These are phyloP conservation scores for Plasmodium gallinaceum DNA, from an alignment of 169 alveolate species.

Conservation along the genomic window DNA sequence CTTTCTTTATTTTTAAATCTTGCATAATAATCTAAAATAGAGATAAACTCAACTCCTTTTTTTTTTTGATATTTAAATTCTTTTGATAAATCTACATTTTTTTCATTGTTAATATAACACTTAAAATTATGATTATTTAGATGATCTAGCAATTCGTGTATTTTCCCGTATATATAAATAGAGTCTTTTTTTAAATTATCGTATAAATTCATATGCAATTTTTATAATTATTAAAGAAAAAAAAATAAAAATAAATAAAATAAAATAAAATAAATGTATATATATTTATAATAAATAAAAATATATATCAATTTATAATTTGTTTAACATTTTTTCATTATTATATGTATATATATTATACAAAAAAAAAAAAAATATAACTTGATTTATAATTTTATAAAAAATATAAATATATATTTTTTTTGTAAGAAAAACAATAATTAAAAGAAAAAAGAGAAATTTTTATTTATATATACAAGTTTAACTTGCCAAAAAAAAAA, in stretches of 20 bases:
- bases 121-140: slow-evolving; percentile 46
- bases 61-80: slow-evolving; percentile 63
- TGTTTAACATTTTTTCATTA: no score
- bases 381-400: no score
- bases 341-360: no score
- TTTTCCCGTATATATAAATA: slow-evolving; percentile 58
- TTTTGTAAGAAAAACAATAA: no score
- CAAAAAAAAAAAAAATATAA: no score
- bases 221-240: not conserved
- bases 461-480: no score
- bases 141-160: slow-evolving; percentile 42
- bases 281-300: no score
- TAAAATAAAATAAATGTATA: not conserved
- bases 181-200: slow-evolving; percentile 19
- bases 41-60: slow-evolving; percentile 20
- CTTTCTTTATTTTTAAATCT: slow-evolving; percentile 31
- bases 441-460: no score
- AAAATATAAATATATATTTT: no score
- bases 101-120: slow-evolving; percentile 70
- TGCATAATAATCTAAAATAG: slow-evolving; percentile 60
- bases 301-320: no score
- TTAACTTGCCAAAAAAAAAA: no score
- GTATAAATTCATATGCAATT: slow-evolving; percentile 36
- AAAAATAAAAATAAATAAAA: not conserved
- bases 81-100: slow-evolving; percentile 50